Conservation (phyloP, 2,329 filamentous ascomycete species). For the Rutstroemia sp. region DNA sequence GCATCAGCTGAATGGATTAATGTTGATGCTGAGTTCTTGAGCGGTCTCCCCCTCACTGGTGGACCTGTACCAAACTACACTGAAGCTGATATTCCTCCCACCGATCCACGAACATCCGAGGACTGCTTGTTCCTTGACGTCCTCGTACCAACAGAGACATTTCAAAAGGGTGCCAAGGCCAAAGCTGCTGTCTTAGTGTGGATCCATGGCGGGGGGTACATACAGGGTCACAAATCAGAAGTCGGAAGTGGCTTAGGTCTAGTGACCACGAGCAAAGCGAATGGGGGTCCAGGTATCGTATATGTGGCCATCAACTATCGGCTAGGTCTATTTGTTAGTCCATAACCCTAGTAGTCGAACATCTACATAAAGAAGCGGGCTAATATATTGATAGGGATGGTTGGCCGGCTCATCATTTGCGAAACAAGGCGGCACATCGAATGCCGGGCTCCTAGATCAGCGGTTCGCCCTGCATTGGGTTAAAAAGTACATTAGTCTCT, state of each 20-base stretch:
- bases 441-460: conserved; percentile 46
- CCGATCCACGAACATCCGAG: conserved; percentile 22
- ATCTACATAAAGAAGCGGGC: neutral
- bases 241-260: conserved; percentile 32
- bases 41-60: too few relatives aligned
- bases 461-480: conserved; percentile 50
- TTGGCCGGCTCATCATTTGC: conserved; percentile 35
- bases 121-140: conserved; percentile 43
- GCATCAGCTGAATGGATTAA: conserved; percentile 4
- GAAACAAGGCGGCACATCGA: conserved; percentile 35
- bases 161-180: conserved; percentile 10
- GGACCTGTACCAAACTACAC: too few relatives aligned
- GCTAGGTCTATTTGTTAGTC: conserved; percentile 25
- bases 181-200: neutral
- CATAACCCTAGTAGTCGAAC: neutral
- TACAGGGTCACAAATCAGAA: too few relatives aligned
- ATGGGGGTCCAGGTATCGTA: conserved; percentile 30
- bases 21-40: too few relatives aligned
- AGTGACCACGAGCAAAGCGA: conserved; percentile 22
- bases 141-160: conserved; percentile 34
- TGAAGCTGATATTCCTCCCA: too few relatives aligned
- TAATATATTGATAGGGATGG: conserved; percentile 13
- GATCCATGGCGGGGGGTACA: too few relatives aligned
- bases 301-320: conserved; percentile 29
- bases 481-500: conserved; percentile 42